These are phyloP conservation scores for Purpureocillium takamizusanense DNA, from an alignment of 2,329 filamentous ascomycete genomes.

Conservation along the genomic window DNA sequence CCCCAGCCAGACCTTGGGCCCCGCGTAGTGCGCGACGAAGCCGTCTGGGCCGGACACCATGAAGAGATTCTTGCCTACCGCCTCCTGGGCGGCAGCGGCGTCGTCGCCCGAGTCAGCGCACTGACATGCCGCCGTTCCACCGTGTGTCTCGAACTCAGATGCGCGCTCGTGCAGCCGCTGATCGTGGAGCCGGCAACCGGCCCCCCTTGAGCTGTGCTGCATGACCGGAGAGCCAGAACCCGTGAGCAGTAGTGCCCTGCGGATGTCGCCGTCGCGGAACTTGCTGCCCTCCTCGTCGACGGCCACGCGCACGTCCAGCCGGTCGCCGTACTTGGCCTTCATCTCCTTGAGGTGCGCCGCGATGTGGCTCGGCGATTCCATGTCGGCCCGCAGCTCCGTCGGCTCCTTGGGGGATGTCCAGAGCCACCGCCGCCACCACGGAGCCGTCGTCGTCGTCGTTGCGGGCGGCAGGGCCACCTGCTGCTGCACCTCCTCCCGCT, in stretches of 20 bases:
- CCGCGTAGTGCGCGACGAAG: conserved; percentile 74
- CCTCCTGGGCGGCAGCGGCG: no score
- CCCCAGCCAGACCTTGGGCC: conserved; percentile 64
- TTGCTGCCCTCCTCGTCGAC: conserved; percentile 70
- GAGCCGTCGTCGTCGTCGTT: conserved; percentile 2
- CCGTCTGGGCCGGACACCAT: conserved; percentile 86
- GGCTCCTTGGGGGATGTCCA: conserved; percentile 10
- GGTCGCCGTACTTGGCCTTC: conserved; percentile 44
- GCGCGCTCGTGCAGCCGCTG: conserved; percentile 17
- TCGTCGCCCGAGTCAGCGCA: conserved; percentile 13
- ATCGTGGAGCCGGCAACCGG: conserved; percentile 20
- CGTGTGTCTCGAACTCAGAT: conserved; percentile 21
- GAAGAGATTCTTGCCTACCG: conserved; percentile 53
- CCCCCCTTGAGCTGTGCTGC: neutral
- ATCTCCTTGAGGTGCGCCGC: conserved; percentile 55
- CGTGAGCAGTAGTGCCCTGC: conserved; percentile 19
- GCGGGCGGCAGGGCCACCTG: no score
- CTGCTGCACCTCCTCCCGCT: conserved; percentile 46
- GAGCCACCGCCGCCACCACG: conserved; percentile 18
- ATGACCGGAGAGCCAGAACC: no score
- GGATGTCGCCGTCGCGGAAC: conserved; percentile 48
- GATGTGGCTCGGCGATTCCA: conserved; percentile 34
- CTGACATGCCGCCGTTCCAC: conserved; percentile 13
- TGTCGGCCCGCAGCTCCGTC: conserved; percentile 11
- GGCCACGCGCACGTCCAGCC: conserved; percentile 62